Conservation (phyloP, 1,284 basidiomycete species). For the Agaricales sp. region DNA sequence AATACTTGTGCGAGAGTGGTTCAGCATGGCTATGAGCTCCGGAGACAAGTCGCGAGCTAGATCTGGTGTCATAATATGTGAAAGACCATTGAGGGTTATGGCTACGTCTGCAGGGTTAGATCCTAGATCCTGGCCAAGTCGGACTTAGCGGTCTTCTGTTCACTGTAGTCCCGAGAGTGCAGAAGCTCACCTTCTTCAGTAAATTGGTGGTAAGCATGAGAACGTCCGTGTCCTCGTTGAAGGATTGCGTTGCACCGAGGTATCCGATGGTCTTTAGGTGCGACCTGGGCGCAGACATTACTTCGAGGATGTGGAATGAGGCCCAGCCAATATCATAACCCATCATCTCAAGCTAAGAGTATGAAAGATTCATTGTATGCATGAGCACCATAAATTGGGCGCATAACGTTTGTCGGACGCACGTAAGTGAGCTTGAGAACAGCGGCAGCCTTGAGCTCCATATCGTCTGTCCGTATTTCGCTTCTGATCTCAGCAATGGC, state of each 20-base stretch:
- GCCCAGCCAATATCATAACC: slow-evolving; percentile 88
- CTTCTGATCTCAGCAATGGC: slow-evolving; percentile 82
- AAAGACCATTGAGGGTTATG: slow-evolving; percentile 78
- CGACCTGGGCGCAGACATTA: slow-evolving; percentile 89
- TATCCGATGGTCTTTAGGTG: slow-evolving; percentile 96
- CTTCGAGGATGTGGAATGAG: slow-evolving; percentile 93
- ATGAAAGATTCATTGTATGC: slow-evolving; percentile 11
- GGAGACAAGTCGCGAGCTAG: slow-evolving; percentile 83
- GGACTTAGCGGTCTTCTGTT: slow-evolving; percentile 10
- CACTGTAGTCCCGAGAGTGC: slow-evolving; percentile 2
- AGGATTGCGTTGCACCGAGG: slow-evolving; percentile 88
- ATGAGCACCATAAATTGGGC: slow-evolving; percentile 8
- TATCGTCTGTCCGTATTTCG: slow-evolving; percentile 90
- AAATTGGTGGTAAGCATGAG: slow-evolving; percentile 97
- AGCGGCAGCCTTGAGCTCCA: slow-evolving; percentile 93
- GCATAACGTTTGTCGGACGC: slow-evolving; percentile 23
- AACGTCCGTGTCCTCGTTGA: slow-evolving; percentile 91
- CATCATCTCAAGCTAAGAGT: slow-evolving; percentile 78
- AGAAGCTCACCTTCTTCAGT: slow-evolving; percentile 82
- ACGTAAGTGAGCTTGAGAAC: slow-evolving; percentile 97
- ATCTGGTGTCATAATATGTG: slow-evolving; percentile 83
- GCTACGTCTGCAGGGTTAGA: slow-evolving; percentile 71
- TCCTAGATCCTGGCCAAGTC: slow-evolving; percentile 61
- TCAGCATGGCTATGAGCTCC: slow-evolving; percentile 84
- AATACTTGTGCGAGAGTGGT: slow-evolving; percentile 82